Conservation (phyloP, 306 rosid genomes). For the Cicer judaicum region DNA sequence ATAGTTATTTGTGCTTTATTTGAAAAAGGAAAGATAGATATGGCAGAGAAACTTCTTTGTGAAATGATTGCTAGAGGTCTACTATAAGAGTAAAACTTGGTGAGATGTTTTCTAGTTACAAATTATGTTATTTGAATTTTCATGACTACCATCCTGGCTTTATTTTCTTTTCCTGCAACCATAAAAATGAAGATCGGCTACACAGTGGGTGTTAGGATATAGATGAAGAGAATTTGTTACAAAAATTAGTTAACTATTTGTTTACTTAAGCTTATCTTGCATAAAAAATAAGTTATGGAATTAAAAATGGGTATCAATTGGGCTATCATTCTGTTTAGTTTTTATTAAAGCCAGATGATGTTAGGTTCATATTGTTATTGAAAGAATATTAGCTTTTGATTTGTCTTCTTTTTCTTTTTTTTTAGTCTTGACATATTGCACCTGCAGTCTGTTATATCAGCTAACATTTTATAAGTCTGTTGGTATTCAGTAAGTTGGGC, state of each 20-base stretch:
- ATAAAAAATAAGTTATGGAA: too few species aligned
- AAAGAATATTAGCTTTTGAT: background rate
- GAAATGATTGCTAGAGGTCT: conserved; percentile 16
- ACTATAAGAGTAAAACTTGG: background rate
- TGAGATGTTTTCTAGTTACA: background rate
- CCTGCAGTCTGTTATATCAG: background rate
- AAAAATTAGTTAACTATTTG: too few species aligned
- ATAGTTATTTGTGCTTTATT: background rate
- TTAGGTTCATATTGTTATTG: background rate
- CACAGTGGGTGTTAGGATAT: background rate
- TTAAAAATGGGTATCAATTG: too few species aligned
- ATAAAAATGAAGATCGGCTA: background rate
- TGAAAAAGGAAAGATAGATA: background rate
- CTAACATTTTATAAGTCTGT: background rate
- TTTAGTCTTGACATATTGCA: background rate
- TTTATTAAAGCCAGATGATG: background rate
- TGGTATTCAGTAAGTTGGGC: background rate
- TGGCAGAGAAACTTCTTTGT: background rate
- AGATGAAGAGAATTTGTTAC: too few species aligned
- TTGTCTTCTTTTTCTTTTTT: background rate
- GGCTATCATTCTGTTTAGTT: background rate
- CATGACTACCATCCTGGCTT: background rate
- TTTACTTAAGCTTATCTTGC: too few species aligned
- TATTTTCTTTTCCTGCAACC: background rate
- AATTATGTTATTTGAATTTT: background rate